Evolutionary conservation across 208 protist species (phyloP).

Genomic region (Trypanosoma boissoni): DNA sequence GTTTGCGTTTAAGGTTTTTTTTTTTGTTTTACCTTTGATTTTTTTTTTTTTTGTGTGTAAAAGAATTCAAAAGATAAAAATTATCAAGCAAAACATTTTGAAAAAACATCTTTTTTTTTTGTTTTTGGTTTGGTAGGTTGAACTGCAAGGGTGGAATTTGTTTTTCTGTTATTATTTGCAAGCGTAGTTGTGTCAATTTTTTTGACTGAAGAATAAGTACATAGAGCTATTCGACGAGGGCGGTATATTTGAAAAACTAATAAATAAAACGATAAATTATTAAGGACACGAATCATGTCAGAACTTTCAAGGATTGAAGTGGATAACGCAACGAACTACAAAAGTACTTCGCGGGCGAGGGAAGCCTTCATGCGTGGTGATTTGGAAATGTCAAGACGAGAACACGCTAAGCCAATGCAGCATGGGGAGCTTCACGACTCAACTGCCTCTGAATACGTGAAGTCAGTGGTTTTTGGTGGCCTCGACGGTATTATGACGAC

Average conservation of each 20-base stretch:
- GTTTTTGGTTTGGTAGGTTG: no score
- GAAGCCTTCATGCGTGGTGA: slow-evolving; percentile 60
- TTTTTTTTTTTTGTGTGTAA: no score
- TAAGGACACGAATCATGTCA: slow-evolving; percentile 17
- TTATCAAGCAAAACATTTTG: no score
- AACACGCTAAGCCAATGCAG: slow-evolving; percentile 76
- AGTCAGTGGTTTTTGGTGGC: slow-evolving; percentile 93
- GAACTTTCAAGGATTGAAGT: slow-evolving; percentile 22
- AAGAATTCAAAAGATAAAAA: no score
- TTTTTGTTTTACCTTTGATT: slow-evolving; percentile 10
- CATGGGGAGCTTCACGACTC: slow-evolving; percentile 79
- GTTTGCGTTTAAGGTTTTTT: not conserved
- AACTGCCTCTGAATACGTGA: slow-evolving; percentile 90
- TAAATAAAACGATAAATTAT: slow-evolving; percentile 3
- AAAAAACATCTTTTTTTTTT: no score
- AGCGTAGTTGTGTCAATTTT: no score
- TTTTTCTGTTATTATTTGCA: no score
- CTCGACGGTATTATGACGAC: slow-evolving; percentile 95
- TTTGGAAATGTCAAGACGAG: slow-evolving; percentile 66
- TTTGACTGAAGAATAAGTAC: no score
- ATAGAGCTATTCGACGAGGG: no score
- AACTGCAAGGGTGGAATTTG: no score
- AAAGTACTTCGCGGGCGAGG: slow-evolving; percentile 63
- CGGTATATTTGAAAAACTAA: not conserved
- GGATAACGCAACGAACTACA: slow-evolving; percentile 39